These are phyloP conservation scores for Phytophthora cajani DNA, from an alignment of 352 stramenopile genomes.

Conservation along the genomic window DNA sequence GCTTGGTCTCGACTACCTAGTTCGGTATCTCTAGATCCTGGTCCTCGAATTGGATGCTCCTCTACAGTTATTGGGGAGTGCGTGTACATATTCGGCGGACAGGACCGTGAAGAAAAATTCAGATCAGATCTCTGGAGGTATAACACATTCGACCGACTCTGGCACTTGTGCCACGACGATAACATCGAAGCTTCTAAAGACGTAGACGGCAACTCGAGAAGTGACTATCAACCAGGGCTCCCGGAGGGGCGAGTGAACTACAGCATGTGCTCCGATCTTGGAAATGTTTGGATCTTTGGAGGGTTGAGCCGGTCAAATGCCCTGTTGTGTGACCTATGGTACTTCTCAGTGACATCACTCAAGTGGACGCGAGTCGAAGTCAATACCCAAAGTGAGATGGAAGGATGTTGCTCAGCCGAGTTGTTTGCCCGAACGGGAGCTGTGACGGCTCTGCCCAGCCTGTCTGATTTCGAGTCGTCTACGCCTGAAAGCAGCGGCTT, in stretches of 20 bases:
- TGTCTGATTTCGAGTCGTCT: conserved; percentile 39
- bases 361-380: conserved; percentile 75
- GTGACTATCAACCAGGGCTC: conserved; percentile 54
- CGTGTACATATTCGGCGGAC: conserved; percentile 84
- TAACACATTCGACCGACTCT: conserved; percentile 89
- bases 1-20: conserved; percentile 80
- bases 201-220: conserved; percentile 11
- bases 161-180: conserved; percentile 87
- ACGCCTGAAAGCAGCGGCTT: conserved; percentile 33
- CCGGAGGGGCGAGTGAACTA: conserved; percentile 69
- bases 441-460: conserved; percentile 54
- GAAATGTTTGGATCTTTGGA: conserved; percentile 85
- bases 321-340: conserved; percentile 78
- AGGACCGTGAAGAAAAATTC: conserved; percentile 82
- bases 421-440: conserved; percentile 56
- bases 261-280: conserved; percentile 78
- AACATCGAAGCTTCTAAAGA: conserved; percentile 57
- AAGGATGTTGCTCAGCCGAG: conserved; percentile 52
- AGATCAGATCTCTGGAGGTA: conserved; percentile 85
- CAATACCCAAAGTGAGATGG: conserved; percentile 44
- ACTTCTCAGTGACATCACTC: conserved; percentile 67
- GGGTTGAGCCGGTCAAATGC: conserved; percentile 55
- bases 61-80: conserved; percentile 80
- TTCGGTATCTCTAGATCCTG: conserved; percentile 79
- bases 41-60: conserved; percentile 70